Evolutionary conservation across 2,329 filamentous ascomycete species (phyloP).

Genomic region (Pseudogymnoascus sp.): DNA sequence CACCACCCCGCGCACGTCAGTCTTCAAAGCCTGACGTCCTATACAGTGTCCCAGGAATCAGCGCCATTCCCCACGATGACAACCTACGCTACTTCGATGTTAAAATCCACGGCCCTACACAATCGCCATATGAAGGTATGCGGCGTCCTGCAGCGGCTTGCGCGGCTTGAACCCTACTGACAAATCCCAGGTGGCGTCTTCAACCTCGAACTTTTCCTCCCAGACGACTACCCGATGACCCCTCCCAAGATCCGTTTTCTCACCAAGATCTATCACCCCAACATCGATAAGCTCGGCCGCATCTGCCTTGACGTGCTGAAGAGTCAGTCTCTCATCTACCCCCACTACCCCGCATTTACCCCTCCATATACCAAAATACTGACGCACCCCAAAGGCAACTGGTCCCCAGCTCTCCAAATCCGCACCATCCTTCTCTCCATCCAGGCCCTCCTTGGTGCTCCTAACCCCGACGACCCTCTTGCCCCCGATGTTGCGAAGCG

Average conservation of each 20-base stretch:
- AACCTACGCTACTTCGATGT: slow-evolving; percentile 98
- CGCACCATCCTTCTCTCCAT: slow-evolving; percentile 98
- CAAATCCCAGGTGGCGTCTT: slow-evolving; percentile 59
- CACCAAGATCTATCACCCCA: slow-evolving; percentile 98
- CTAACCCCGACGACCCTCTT: slow-evolving; percentile 96
- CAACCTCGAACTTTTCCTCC: slow-evolving; percentile 93
- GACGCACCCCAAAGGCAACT: slow-evolving; percentile 65
- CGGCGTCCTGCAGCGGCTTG: slow-evolving; percentile 10
- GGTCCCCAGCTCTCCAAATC: slow-evolving; percentile 96
- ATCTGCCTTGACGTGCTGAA: slow-evolving; percentile 97
- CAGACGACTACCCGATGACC: slow-evolving; percentile 98
- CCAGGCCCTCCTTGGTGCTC: slow-evolving; percentile 89
- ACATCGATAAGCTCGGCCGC: slow-evolving; percentile 93
- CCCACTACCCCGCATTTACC: slow-evolving; percentile 5
- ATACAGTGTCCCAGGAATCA: slow-evolving; percentile 85
- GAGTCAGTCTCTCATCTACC: slow-evolving; percentile 51
- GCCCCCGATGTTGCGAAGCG: slow-evolving; percentile 95
- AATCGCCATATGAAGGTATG: slow-evolving; percentile 90
- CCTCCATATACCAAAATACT: not conserved
- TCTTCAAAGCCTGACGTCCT: slow-evolving; percentile 15
- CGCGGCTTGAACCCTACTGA: slow-evolving; percentile 12
- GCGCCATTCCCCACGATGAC: slow-evolving; percentile 89
- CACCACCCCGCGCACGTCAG: slow-evolving; percentile 7
- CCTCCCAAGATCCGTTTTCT: slow-evolving; percentile 97
- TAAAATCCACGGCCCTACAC: slow-evolving; percentile 83